Evolutionary conservation across 345 rosid species (phyloP).

Genomic region (Microcos paniculata): DNA sequence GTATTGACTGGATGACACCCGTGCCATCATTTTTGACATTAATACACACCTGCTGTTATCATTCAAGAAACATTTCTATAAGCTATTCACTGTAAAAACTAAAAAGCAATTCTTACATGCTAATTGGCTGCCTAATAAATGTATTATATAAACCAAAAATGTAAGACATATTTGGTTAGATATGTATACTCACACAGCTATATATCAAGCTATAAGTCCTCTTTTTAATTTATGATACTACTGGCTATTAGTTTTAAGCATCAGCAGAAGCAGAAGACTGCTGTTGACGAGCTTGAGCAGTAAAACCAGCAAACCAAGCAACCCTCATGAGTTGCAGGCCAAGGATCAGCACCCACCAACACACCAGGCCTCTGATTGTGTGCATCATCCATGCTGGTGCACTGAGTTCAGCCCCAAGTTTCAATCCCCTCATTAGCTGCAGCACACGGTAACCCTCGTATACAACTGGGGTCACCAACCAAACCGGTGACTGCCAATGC

Average conservation of each 20-base stretch:
- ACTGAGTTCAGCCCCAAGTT: conserved; percentile 65
- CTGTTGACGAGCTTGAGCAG: conserved; percentile 34
- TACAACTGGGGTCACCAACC: conserved; percentile 90
- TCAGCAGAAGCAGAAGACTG: conserved; percentile 31
- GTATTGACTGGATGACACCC: background rate
- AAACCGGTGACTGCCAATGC: conserved; percentile 92
- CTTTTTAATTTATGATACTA: background rate
- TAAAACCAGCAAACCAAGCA: conserved; percentile 94
- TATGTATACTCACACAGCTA: background rate
- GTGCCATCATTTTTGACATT: background rate
- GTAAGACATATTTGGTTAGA: conserved; percentile 3
- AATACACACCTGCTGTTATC: background rate
- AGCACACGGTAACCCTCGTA: conserved; percentile 79
- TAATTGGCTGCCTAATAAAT: background rate
- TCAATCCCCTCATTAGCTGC: conserved; percentile 88
- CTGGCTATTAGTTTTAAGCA: conserved; percentile 12
- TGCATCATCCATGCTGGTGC: conserved; percentile 83
- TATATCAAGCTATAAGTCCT: conserved; percentile 8
- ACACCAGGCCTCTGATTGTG: conserved; percentile 73
- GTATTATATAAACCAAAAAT: background rate
- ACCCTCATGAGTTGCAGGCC: conserved; percentile 94
- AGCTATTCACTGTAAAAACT: background rate
- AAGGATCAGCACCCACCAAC: conserved; percentile 92
- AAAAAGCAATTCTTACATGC: conserved; percentile 4
- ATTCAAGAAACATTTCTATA: background rate